Conservation (phyloP, 345 rosid species). For the Cardamine occulta region DNA sequence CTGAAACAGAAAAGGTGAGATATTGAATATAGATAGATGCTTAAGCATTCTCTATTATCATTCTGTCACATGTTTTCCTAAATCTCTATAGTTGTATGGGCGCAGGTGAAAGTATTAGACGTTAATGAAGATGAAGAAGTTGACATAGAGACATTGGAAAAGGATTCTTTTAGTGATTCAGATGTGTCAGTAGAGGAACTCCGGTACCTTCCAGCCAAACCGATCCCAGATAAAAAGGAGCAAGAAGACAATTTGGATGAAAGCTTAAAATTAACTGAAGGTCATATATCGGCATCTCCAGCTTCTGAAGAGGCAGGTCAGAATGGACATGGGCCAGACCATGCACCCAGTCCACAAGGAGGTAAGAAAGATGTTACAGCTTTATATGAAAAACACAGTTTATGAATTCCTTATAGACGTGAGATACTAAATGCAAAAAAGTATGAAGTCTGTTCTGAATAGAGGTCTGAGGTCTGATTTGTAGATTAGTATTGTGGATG, state of each 20-base stretch:
- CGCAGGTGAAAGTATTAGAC: slow-evolving; percentile 76
- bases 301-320: slow-evolving; percentile 76
- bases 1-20: slow-evolving; percentile 90
- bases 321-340: slow-evolving; percentile 66
- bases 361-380: slow-evolving; percentile 52
- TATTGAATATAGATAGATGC: neutral
- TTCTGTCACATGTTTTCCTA: slow-evolving; percentile 23
- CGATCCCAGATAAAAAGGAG: slow-evolving; percentile 78
- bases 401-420: neutral
- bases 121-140: slow-evolving; percentile 94
- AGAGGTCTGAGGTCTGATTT: neutral
- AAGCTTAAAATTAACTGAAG: slow-evolving; percentile 68
- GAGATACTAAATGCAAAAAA: slow-evolving; percentile 15
- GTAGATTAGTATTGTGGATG: slow-evolving; percentile 25
- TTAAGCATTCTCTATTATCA: neutral
- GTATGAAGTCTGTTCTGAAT: slow-evolving; percentile 1
- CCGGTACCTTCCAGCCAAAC: slow-evolving; percentile 87
- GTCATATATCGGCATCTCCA: slow-evolving; percentile 78
- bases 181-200: slow-evolving; percentile 95
- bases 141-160: slow-evolving; percentile 85
- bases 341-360: slow-evolving; percentile 74
- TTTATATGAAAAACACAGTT: slow-evolving; percentile 11
- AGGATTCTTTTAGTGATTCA: slow-evolving; percentile 90
- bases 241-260: slow-evolving; percentile 65
- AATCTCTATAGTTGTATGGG: slow-evolving; percentile 38